Evolutionary conservation across 768 basidiomycete genomes (phyloP).

Genomic region (Sutorius australiensis): DNA sequence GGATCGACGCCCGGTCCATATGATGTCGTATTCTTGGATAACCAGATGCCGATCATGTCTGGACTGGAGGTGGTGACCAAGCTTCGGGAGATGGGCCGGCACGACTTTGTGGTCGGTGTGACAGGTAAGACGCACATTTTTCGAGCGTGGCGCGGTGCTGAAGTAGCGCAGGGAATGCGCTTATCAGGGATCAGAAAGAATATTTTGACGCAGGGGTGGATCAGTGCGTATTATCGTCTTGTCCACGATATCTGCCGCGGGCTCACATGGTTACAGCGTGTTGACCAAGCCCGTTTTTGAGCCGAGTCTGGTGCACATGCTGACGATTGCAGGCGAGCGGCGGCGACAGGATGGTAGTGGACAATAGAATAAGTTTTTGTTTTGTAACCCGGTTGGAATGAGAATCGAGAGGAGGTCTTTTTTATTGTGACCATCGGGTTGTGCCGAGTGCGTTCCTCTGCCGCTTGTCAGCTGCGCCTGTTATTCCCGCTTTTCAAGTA

Average conservation of each 20-base stretch:
- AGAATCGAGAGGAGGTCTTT: conserved; percentile 13
- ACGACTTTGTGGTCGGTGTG: conserved; percentile 79
- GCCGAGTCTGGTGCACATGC: conserved; percentile 42
- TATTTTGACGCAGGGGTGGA: conserved; percentile 75
- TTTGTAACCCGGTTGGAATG: neutral
- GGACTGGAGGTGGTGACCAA: conserved; percentile 66
- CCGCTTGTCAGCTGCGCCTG: conserved; percentile 31
- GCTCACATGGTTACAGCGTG: conserved; percentile 43
- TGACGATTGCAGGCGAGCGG: conserved; percentile 41
- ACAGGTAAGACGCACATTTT: conserved; percentile 45
- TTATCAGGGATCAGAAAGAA: conserved; percentile 62
- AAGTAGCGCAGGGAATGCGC: conserved; percentile 46
- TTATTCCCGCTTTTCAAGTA: conserved; percentile 27
- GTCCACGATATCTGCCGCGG: neutral
- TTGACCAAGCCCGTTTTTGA: conserved; percentile 79
- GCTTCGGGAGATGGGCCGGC: conserved; percentile 60
- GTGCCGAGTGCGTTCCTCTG: conserved; percentile 32
- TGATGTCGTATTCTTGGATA: conserved; percentile 56
- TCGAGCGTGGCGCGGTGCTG: conserved; percentile 3
- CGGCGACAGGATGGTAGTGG: conserved; percentile 14
- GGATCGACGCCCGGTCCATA: conserved; percentile 17
- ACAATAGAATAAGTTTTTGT: neutral
- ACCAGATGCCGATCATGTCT: conserved; percentile 82
- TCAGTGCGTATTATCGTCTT: conserved; percentile 47
- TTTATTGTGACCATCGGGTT: conserved; percentile 30